Base-by-base conservation (phyloP, 257 asterid species). In the Asclepias syriaca region DNA sequence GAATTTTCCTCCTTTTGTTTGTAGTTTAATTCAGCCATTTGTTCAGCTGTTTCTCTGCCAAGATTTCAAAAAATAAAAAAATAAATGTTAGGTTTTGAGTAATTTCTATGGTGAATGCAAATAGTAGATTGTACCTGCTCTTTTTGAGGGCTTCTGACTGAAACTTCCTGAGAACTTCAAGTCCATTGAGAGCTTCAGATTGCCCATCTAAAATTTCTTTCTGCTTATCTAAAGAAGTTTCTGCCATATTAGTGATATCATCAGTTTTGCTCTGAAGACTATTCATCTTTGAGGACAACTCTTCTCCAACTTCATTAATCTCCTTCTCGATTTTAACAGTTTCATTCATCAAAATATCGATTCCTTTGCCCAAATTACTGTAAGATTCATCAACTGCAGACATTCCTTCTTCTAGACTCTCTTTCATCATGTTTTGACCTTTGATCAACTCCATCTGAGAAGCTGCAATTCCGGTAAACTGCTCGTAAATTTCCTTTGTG, bases 91-190 rank as follows among this genome's bases (percentile, higher is more conserved):
- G 11, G 24, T 27, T 43, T 43, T 70, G 7, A 51, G 14, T 66
- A 45, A 24, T 29, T 50, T 22, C 32, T 29, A 0, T 51, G 53
- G 5, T 71, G 10, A 13, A 15, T 60, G 8, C 19, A 48, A 48
- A 59, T 8, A 45, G 4, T 8, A 45, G 1, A 10, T 24, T 65
- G 34, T 29, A 89, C 96, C 96, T 84, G 94, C 96, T 93, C 76
- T 90, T 96, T 79, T 93, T 91, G 37, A 93, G 88, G 51, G 96
- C 96, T 45, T 84, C 86, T 15, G 96, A 85, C 78, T 86, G 96
- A 79, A 85, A 84, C 69, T 85, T 81, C 6, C 91, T 80, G 68
- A 91, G 91, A 69, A 84, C 73, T 10, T 81, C 73, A 77, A 93
- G 84, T 29, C 92, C 92, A 7, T 83, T 81, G 8, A 91, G 85